Conservation (phyloP, 768 basidiomycete species). For the Hysterangium stoloniferum region DNA sequence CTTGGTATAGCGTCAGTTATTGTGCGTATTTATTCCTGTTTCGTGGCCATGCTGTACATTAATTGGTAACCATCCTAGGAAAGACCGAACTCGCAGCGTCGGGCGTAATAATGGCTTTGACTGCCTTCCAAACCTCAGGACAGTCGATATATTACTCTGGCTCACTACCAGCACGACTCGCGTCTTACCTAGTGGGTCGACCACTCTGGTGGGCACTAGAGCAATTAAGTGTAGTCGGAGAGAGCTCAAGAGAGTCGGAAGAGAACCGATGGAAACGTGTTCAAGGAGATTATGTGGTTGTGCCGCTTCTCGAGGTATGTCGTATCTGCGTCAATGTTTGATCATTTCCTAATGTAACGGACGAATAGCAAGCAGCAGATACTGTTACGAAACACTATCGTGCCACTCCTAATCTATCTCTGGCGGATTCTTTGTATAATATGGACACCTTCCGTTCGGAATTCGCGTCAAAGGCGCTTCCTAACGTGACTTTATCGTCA, state of each 20-base stretch:
- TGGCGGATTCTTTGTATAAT: slow-evolving; percentile 56
- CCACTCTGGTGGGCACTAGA: slow-evolving; percentile 86
- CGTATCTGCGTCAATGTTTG: background rate
- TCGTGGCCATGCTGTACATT: background rate
- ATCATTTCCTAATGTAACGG: background rate
- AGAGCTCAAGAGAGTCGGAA: slow-evolving; percentile 34
- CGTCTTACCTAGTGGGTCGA: slow-evolving; percentile 61
- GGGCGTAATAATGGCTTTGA: slow-evolving; percentile 37
- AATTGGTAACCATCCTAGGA: slow-evolving; percentile 13
- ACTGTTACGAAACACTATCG: slow-evolving; percentile 39
- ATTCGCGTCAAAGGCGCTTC: slow-evolving; percentile 41
- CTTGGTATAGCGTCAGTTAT: slow-evolving; percentile 62
- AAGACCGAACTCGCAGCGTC: slow-evolving; percentile 57
- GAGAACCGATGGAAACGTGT: slow-evolving; percentile 44
- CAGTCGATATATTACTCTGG: slow-evolving; percentile 61
- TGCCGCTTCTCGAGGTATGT: slow-evolving; percentile 49
- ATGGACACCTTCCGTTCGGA: slow-evolving; percentile 49
- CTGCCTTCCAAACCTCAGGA: slow-evolving; percentile 47
- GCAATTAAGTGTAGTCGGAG: slow-evolving; percentile 65
- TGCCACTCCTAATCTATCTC: slow-evolving; percentile 33
- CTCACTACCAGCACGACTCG: slow-evolving; percentile 62
- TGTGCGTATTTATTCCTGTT: slow-evolving; percentile 41
- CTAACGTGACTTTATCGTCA: slow-evolving; percentile 40
- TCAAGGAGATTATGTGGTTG: slow-evolving; percentile 66
- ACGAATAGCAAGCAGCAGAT: slow-evolving; percentile 43